These are phyloP conservation scores for Hsuehochloa calcarea DNA, from an alignment of 176 grass and related monocot species.

Conservation along the genomic window DNA sequence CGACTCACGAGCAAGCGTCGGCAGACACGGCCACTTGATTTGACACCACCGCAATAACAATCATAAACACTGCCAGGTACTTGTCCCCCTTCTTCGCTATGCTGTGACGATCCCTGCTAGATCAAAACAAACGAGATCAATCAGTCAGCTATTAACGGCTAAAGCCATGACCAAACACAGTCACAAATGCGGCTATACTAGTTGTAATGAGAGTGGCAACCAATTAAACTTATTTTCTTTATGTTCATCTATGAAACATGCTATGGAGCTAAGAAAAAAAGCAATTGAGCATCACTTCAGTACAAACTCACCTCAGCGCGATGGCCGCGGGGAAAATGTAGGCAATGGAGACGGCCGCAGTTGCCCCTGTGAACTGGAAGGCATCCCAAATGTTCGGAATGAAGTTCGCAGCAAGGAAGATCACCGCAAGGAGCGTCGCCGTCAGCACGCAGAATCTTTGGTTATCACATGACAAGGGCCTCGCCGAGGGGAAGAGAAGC, in stretches of 20 bases:
- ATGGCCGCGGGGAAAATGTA: conserved; percentile 84
- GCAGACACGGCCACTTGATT: conserved; percentile 80
- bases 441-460: conserved; percentile 59
- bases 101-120: conserved; percentile 66
- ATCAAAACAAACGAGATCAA: not conserved
- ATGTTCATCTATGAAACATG: not conserved
- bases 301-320: conserved; percentile 56
- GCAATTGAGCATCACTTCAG: not conserved
- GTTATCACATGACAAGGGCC: conserved; percentile 48
- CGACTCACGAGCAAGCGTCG: conserved; percentile 49
- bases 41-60: conserved; percentile 64
- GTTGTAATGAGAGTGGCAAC: not conserved
- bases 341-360: conserved; percentile 77
- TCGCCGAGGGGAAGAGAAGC: conserved; percentile 67
- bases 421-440: conserved; percentile 41
- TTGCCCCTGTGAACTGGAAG: conserved; percentile 93
- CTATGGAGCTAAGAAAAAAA: not conserved
- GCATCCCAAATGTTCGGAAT: conserved; percentile 90
- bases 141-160: not conserved
- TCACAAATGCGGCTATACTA: not conserved
- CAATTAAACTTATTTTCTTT: not conserved
- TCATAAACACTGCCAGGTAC: conserved; percentile 65
- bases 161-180: no score
- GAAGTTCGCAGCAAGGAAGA: conserved; percentile 83
- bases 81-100: conserved; percentile 78